Base-by-base conservation (phyloP, 345 rosid species). In the Brassica cretica region DNA sequence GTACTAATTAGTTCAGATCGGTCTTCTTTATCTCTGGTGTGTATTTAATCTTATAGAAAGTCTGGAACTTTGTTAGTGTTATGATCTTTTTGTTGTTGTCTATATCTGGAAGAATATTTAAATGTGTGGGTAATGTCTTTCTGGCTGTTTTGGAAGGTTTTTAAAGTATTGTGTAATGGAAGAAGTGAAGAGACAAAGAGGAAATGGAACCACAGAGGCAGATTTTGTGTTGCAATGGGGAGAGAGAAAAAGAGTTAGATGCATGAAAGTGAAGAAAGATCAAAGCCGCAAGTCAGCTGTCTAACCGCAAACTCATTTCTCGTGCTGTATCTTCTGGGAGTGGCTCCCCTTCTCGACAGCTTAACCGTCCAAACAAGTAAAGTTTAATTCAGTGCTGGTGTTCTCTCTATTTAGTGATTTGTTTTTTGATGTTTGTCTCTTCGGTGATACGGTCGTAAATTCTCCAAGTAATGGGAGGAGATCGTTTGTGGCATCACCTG, bases 201-300 rank as follows among this genome's bases (percentile, higher is more conserved):
- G 81, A 14, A 66, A 25, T 82, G 78, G 81, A 83, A 84, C 73
- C 51, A 70, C 84, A 73, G 93, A 88, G 78, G 87, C 88, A 51
- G 96, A 94, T 84, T 94, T 94, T 83, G 84, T 88, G 78, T 76
- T 94, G 76, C 93, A 94, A 82, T 92, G 98, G 98, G 98, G 98
- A 35, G 90, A 84, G 63, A 88, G 88, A 74, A 94, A 94, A 85
- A 87, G 90, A 84, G 93, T 83, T 80, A 85, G 98, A 83, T 87
- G 96, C 78, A 88, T 87, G 80, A 92, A 90, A 81, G 78, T 90
- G 39, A 93, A 89, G 27, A 25, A 25, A 25, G 27, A 25, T 25
- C 27, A 25, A 25, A 25, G 27, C 27, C 27, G 27, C 27, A 88
- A 83, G 74, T 88, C 89, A 62, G 44, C 79, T 63, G 78, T 74